These are phyloP conservation scores for Ceratobasidium sp. DNA, from an alignment of 1,284 basidiomycete genomes.

Conservation along the genomic window DNA sequence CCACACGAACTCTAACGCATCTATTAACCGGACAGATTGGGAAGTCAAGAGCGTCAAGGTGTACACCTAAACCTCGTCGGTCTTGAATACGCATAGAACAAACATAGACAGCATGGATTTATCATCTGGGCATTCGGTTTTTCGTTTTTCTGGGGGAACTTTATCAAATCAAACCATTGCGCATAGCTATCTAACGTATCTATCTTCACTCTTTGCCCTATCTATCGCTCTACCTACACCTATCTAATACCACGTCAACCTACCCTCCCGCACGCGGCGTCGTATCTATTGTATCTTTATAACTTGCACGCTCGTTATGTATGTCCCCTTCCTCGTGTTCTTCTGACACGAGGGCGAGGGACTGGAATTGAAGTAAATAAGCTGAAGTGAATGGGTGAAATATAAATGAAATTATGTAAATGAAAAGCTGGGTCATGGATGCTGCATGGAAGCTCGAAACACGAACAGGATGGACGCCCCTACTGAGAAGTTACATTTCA, in stretches of 20 bases:
- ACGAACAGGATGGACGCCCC: too few relatives aligned
- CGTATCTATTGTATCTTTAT: conserved; percentile 38
- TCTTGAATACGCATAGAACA: neutral
- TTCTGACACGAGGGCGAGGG: neutral
- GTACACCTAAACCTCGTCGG: conserved; percentile 53
- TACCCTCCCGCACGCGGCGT: neutral
- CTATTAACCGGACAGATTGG: conserved; percentile 68
- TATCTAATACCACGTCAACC: conserved; percentile 14
- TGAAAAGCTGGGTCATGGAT: too few relatives aligned
- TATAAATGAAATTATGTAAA: too few relatives aligned
- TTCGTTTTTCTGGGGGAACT: neutral
- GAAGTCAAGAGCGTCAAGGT: conserved; percentile 79
- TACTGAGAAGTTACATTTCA: too few relatives aligned
- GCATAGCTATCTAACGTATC: conserved; percentile 19
- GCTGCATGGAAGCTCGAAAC: too few relatives aligned
- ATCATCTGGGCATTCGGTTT: neutral
- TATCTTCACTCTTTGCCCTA: neutral
- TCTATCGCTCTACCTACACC: neutral
- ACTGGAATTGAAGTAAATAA: neutral
- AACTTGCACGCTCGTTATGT: conserved; percentile 33
- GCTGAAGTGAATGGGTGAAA: too few relatives aligned
- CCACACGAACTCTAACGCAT: too few relatives aligned
- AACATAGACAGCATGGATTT: conserved; percentile 7
- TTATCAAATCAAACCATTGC: neutral
- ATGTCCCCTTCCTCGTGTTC: neutral